phyloP scores from a whole-genome alignment of 768 basidiomycete species.

The Dioszegia aurantiaca region DNA sequence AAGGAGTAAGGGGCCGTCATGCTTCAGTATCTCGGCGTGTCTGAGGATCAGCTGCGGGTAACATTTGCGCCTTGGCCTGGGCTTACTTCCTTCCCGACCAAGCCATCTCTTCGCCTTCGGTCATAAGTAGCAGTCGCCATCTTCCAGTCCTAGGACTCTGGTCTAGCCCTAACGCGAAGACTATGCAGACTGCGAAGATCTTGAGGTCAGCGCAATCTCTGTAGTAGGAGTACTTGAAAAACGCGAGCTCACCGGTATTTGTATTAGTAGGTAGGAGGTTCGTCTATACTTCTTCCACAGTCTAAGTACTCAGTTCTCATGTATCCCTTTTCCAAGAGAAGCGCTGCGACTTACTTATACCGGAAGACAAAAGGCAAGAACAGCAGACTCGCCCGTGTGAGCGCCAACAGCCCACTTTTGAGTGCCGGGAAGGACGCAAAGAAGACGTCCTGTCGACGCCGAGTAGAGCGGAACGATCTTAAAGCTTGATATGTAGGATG shows the following conservation, averaged over 20 bases:
- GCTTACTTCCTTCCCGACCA: conserved; percentile 53
- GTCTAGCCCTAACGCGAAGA: conserved; percentile 55
- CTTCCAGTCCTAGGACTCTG: conserved; percentile 53
- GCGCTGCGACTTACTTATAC: conserved; percentile 32
- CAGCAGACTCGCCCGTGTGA: conserved; percentile 52
- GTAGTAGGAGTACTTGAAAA: not conserved
- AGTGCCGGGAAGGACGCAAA: conserved; percentile 56
- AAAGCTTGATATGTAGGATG: not conserved
- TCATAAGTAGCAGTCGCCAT: conserved; percentile 57
- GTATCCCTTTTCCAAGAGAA: not conserved
- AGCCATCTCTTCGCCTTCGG: conserved; percentile 55
- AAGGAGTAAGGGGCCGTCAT: conserved; percentile 53
- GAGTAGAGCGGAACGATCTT: conserved; percentile 48
- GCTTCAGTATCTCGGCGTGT: conserved; percentile 52
- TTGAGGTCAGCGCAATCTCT: conserved; percentile 14
- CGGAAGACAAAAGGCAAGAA: conserved; percentile 45
- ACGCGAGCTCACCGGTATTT: conserved; percentile 52
- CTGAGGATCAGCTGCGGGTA: conserved; percentile 25
- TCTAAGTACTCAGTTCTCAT: conserved; percentile 25
- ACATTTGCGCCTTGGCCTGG: not conserved
- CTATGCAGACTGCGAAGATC: conserved; percentile 54
- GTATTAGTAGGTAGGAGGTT: conserved; percentile 52
- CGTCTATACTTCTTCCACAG: conserved; percentile 53
- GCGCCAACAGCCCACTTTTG: conserved; percentile 53
- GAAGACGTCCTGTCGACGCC: conserved; percentile 52